Evolutionary conservation across 352 stramenopile genomes (phyloP).

Genomic region (Phytophthora fragariaefolia): DNA sequence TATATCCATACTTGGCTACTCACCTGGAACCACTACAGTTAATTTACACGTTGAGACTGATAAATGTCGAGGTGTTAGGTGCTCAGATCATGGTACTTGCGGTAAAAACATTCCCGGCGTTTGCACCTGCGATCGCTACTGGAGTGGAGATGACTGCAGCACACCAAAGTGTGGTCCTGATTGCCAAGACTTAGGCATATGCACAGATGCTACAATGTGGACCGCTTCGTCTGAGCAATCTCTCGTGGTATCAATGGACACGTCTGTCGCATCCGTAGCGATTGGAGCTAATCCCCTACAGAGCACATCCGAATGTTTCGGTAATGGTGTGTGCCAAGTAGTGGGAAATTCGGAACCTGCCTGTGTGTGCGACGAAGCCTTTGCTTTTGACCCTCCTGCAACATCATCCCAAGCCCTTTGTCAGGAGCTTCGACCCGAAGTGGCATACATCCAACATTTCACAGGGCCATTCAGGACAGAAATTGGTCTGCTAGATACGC

Average conservation of each 20-base stretch:
- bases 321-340: constrained; percentile 68
- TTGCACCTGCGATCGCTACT: constrained; percentile 78
- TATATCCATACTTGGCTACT: constrained; percentile 72
- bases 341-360: constrained; percentile 36
- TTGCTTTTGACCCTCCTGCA: constrained; percentile 54
- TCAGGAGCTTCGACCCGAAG: constrained; percentile 59
- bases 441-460: constrained; percentile 72
- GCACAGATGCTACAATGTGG: constrained; percentile 34
- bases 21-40: constrained; percentile 33
- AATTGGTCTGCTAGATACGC: constrained; percentile 46
- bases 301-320: constrained; percentile 75
- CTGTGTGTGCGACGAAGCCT: constrained; percentile 74
- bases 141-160: constrained; percentile 78
- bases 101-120: constrained; percentile 71
- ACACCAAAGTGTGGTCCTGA: constrained; percentile 75
- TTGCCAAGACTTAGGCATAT: constrained; percentile 68
- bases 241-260: neutral
- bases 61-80: constrained; percentile 69
- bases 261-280: constrained; percentile 16
- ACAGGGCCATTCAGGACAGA: constrained; percentile 50
- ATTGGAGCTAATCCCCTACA: constrained; percentile 46
- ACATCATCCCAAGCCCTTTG: constrained; percentile 57
- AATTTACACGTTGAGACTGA: constrained; percentile 62
- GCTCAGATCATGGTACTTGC: constrained; percentile 63
- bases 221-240: neutral